Evolutionary conservation across 441 rosid species (phyloP).

Genomic region (Flueggea neowawraea): DNA sequence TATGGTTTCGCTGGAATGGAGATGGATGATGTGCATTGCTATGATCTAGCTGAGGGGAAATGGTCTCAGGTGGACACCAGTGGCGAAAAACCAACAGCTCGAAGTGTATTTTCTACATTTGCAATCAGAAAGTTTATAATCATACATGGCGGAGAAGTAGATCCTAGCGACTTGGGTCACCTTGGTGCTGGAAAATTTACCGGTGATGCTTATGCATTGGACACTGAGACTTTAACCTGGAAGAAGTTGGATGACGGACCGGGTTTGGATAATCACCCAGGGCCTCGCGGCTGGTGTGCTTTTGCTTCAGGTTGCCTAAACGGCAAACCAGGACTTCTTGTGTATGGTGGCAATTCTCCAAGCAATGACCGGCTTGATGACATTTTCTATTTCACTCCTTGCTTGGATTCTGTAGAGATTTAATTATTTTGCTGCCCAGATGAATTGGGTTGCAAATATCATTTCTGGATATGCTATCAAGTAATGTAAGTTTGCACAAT

Average conservation of each 20-base stretch:
- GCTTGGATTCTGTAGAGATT: slow-evolving; percentile 13
- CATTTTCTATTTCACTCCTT: slow-evolving; percentile 62
- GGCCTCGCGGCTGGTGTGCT: slow-evolving; percentile 91
- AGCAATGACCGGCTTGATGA: slow-evolving; percentile 90
- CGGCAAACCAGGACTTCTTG: slow-evolving; percentile 60
- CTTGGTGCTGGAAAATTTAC: slow-evolving; percentile 85
- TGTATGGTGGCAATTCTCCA: slow-evolving; percentile 89
- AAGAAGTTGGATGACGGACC: slow-evolving; percentile 47
- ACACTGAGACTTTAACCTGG: slow-evolving; percentile 62
- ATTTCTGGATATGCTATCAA: neutral
- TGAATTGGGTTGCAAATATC: neutral
- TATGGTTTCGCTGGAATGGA: slow-evolving; percentile 82
- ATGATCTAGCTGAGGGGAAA: slow-evolving; percentile 40
- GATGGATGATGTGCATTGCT: slow-evolving; percentile 66
- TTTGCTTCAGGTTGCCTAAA: slow-evolving; percentile 36
- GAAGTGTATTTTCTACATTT: slow-evolving; percentile 67
- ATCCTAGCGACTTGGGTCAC: slow-evolving; percentile 85
- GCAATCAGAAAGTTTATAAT: slow-evolving; percentile 58
- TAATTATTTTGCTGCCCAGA: neutral
- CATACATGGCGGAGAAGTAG: slow-evolving; percentile 77
- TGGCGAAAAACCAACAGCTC: slow-evolving; percentile 67
- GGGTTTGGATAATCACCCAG: slow-evolving; percentile 49
- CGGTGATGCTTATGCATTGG: slow-evolving; percentile 53
- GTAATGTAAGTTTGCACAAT: neutral
- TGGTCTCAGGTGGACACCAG: slow-evolving; percentile 67